A percentile compares a stretch with the other conserved stretches of the same genome.
phyloP scores from a whole-genome alignment of 768 basidiomycete species.

The Amanita rimosa region DNA sequence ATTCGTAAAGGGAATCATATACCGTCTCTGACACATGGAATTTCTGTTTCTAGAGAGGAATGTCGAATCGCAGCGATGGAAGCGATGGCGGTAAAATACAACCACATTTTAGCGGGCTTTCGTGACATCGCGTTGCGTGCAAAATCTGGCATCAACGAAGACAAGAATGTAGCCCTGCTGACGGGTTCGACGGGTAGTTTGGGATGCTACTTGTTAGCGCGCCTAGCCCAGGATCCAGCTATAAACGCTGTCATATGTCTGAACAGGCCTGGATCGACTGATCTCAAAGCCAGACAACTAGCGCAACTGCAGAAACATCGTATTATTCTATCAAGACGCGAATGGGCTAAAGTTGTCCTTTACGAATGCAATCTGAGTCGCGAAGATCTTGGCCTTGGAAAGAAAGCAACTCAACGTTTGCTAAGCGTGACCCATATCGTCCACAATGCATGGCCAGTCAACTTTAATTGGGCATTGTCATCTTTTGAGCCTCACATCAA shows the following conservation, averaged over 20 bases:
- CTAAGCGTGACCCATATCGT: conserved; percentile 19
- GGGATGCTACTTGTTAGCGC: conserved; percentile 21
- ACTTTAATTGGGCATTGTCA: conserved; percentile 28
- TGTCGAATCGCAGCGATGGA: conserved; percentile 16
- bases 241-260: conserved; percentile 21
- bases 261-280: conserved; percentile 14
- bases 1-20: conserved; percentile 12
- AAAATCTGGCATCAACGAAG: background rate
- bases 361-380: conserved; percentile 17
- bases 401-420: conserved; percentile 18
- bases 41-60: background rate
- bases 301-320: conserved; percentile 20
- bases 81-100: conserved; percentile 18
- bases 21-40: background rate
- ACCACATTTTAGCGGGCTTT: background rate
- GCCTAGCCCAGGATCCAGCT: conserved; percentile 14
- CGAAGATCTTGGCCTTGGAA: conserved; percentile 15
- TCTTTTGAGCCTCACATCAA: conserved; percentile 32
- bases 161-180: conserved; percentile 13
- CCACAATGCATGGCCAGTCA: conserved; percentile 32
- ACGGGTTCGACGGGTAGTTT: conserved; percentile 29
- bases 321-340: conserved; percentile 11
- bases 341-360: conserved; percentile 20
- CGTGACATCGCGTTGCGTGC: background rate
- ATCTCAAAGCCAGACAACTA: conserved; percentile 16